A percentile compares a stretch with the other conserved stretches of the same genome.
phyloP scores from a whole-genome alignment of 2,329 filamentous ascomycete genomes.

The Ophiostoma sp. region DNA sequence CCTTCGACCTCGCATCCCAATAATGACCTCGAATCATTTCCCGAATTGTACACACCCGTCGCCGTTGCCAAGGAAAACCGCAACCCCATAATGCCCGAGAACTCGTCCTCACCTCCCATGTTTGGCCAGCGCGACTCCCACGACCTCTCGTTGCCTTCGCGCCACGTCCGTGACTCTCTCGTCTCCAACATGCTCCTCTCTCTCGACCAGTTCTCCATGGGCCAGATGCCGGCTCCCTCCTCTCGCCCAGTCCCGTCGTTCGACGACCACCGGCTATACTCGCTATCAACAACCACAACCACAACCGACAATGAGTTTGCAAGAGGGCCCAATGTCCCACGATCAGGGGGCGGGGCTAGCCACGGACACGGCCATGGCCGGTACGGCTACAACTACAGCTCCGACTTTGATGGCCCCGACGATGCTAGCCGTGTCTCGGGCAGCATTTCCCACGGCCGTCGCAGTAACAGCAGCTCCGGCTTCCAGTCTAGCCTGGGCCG shows the following conservation, averaged over 20 bases:
- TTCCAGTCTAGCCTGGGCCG: slow-evolving; percentile 56
- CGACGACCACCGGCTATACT: slow-evolving; percentile 37
- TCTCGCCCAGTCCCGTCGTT: slow-evolving; percentile 28
- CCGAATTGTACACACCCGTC: slow-evolving; percentile 40
- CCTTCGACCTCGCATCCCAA: slow-evolving; percentile 26
- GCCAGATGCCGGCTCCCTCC: slow-evolving; percentile 36
- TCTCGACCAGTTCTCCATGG: slow-evolving; percentile 72
- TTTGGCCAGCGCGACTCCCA: slow-evolving; percentile 60
- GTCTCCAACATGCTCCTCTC: slow-evolving; percentile 94
- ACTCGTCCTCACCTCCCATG: slow-evolving; percentile 27
- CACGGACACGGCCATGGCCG: slow-evolving; percentile 29
- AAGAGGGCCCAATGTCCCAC: slow-evolving; percentile 17
- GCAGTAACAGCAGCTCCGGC: slow-evolving; percentile 77
- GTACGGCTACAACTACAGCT: slow-evolving; percentile 51
- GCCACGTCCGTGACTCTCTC: slow-evolving; percentile 78
- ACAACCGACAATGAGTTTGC: slow-evolving; percentile 29
- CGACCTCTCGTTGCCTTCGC: slow-evolving; percentile 74
- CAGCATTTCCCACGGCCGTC: slow-evolving; percentile 52
- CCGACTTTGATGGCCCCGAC: slow-evolving; percentile 46
- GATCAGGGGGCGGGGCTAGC: slow-evolving; percentile 21
- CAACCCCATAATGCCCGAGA: slow-evolving; percentile 25
- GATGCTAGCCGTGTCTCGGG: slow-evolving; percentile 45
- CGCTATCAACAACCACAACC: slow-evolving; percentile 24
- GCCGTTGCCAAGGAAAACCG: slow-evolving; percentile 33
- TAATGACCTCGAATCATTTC: slow-evolving; percentile 35